A percentile compares a stretch with the other conserved stretches of the same genome.
phyloP scores from a whole-genome alignment of 331 rosid species.

The Malus hybrid region DNA sequence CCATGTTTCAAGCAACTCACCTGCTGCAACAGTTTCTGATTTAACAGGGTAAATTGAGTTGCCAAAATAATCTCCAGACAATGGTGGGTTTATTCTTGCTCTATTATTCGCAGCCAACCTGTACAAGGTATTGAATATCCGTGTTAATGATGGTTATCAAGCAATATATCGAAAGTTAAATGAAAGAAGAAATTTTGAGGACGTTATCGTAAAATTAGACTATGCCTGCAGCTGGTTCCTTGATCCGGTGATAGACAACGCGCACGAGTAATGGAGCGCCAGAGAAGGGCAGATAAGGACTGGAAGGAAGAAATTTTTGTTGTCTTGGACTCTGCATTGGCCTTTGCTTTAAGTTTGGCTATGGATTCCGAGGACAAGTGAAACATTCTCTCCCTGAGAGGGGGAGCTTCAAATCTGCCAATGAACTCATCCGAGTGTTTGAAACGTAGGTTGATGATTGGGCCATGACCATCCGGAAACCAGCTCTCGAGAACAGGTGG shows the following conservation, averaged over 20 bases:
- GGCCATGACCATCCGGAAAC: constrained; percentile 45
- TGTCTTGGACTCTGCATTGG: constrained; percentile 37
- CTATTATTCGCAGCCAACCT: constrained; percentile 32
- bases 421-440: constrained; percentile 37
- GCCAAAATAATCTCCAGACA: constrained; percentile 49
- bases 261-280: constrained; percentile 47
- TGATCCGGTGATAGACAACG: constrained; percentile 1
- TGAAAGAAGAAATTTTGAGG: neutral
- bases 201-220: neutral
- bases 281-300: constrained; percentile 55
- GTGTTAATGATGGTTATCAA: neutral
- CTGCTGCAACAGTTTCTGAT: constrained; percentile 6
- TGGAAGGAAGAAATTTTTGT: constrained; percentile 49
- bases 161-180: too few relatives aligned
- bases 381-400: constrained; percentile 47
- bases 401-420: constrained; percentile 32
- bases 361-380: constrained; percentile 48
- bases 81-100: constrained; percentile 34
- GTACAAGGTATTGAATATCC: neutral
- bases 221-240: constrained; percentile 18
- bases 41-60: constrained; percentile 13
- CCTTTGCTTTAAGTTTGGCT: constrained; percentile 50
- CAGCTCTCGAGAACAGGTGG: constrained; percentile 38
- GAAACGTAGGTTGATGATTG: constrained; percentile 47
- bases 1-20: constrained; percentile 40